Evolutionary conservation across 805 yeast species (phyloP).

Genomic region (Wickerhamiella bombiphila): DNA sequence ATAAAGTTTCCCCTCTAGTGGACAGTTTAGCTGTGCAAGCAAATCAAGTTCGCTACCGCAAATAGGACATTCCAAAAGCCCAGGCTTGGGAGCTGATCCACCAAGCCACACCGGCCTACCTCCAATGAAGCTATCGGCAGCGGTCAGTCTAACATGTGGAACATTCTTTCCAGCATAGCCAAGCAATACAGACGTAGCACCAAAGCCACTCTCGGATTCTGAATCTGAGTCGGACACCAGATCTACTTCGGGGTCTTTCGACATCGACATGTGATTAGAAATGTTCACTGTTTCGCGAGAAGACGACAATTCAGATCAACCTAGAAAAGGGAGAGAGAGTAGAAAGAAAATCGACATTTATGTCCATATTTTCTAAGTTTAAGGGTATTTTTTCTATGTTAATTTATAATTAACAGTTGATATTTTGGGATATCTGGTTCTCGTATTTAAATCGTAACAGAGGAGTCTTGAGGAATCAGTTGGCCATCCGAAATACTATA

Average conservation of each 20-base stretch:
- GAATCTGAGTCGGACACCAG: constrained; percentile 29
- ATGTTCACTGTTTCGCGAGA: no score
- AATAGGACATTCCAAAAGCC: constrained; percentile 44
- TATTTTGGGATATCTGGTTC: no score
- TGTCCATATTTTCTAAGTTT: constrained; percentile 4
- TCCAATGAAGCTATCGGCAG: constrained; percentile 50
- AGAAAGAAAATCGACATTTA: no score
- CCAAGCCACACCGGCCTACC: constrained; percentile 56
- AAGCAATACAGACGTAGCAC: constrained; percentile 22
- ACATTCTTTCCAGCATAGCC: constrained; percentile 25
- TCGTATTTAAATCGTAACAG: no score
- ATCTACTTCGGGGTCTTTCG: no score
- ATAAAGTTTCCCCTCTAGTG: constrained; percentile 43
- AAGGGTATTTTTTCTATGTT: background rate
- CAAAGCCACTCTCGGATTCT: constrained; percentile 14
- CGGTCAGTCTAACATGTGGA: constrained; percentile 5
- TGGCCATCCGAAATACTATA: no score
- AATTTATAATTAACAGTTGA: background rate
- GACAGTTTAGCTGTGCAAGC: constrained; percentile 67
- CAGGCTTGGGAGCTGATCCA: constrained; percentile 39
- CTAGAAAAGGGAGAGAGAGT: no score
- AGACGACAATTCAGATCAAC: no score
- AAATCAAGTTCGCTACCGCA: constrained; percentile 53
- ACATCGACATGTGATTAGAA: no score
- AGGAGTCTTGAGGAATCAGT: no score